phyloP scores from a whole-genome alignment of 83 land plant species.

The Larix sibirica region DNA sequence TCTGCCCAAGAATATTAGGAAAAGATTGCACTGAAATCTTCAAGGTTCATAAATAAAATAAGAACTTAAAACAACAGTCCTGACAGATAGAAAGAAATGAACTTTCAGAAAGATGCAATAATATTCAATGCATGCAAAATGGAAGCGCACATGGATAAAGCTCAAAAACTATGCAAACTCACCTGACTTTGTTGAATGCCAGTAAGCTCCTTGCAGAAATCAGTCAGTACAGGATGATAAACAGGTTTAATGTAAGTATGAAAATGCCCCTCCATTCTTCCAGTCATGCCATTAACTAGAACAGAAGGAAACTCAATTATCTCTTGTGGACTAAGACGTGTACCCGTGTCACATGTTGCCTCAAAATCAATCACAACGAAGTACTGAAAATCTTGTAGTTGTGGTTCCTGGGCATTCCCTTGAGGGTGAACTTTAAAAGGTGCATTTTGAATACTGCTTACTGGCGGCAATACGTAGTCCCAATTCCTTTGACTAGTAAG shows the following conservation, averaged over 20 bases:
- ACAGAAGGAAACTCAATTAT: conserved; percentile 94
- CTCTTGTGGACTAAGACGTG: conserved; percentile 73
- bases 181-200: conserved; percentile 93
- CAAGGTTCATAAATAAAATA: not conserved
- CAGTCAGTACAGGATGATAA: conserved; percentile 72
- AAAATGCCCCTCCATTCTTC: conserved; percentile 66
- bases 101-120: not conserved
- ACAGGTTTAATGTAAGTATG: conserved; percentile 76
- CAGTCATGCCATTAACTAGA: conserved; percentile 56
- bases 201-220: conserved; percentile 87
- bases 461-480: conserved; percentile 26
- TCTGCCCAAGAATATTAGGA: not conserved
- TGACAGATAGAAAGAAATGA: not conserved
- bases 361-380: conserved; percentile 96
- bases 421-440: conserved; percentile 29
- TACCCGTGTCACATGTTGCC: conserved; percentile 82
- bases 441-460: conserved; percentile 28
- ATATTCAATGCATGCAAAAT: not conserved
- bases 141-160: not conserved
- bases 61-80: no score
- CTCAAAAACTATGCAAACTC: not conserved
- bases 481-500: conserved; percentile 24
- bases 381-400: conserved; percentile 77
- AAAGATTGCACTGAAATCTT: not conserved
- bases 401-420: conserved; percentile 23